Base-by-base conservation (phyloP, 1,139 yeast genomes). In the Lodderomyces beijingensis region DNA sequence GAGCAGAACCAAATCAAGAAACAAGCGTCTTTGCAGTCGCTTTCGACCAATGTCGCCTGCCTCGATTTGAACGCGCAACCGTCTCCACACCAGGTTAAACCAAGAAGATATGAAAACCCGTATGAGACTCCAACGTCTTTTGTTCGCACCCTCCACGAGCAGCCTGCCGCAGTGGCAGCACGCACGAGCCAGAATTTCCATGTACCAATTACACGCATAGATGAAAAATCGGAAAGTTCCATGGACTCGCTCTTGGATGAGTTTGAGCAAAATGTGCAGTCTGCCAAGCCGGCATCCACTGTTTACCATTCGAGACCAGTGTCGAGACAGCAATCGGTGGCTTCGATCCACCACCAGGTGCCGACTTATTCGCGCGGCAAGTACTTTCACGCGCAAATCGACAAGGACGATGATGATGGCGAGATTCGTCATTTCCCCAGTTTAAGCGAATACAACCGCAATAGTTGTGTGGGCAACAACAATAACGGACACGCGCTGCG, bases 211-310 rank as follows among this genome's bases (percentile, higher is more conserved):
- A 23, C 20, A 11, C 8, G 35, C 6, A 37, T 37, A 16, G 43
- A 40, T 22, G 43, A 40, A 21, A 52, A 53, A 32, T 60, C 66
- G 2, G 68, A 62, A 14, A 59, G 60, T 4, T 70, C 77, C 2
- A 57, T 74, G 58, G 81, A 75, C 45, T 64, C 77, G 2, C 55
- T 74, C 12, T 51, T 76, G 11, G 79, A 74, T 38, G 74, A 69
- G 39, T 74, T 73, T 43, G 75, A 72, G 38, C 70, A 66, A 36
- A 55, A 65, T 3, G 44, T 50, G 17, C 16, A 15, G n/a, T 11
- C 16, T 15, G 19, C 16, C n/a, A 14, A 4, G n/a, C 16, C 16
- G 12, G 45, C 53, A 7, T 46, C 46, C 27, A 36, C 53, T 6
- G 40, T 40, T 15, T 14, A 23, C 5, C 18, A 8, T 16, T 54